These are phyloP conservation scores for Talaromyces nanjingensis DNA, from an alignment of 495 filamentous ascomycete species.

Conservation along the genomic window DNA sequence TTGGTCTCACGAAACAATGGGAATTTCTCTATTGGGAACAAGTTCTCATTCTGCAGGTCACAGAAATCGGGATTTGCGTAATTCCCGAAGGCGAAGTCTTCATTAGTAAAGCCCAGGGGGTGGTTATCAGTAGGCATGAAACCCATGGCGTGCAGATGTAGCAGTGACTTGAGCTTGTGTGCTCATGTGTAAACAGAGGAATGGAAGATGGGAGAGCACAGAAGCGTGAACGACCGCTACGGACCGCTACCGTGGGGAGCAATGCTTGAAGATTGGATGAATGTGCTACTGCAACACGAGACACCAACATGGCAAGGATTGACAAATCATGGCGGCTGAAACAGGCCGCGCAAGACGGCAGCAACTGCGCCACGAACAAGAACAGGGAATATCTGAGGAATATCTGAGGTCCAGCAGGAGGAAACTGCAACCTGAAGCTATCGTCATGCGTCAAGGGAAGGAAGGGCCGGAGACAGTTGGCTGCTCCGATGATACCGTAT, in stretches of 20 bases:
- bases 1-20: neutral
- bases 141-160: neutral
- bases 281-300: neutral
- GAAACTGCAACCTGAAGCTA: neutral
- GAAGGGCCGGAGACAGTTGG: neutral
- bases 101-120: neutral
- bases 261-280: no score
- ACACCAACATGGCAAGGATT: neutral
- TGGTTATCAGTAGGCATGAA: neutral
- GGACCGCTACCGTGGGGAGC: no score
- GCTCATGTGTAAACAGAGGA: neutral
- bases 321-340: neutral
- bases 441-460: neutral
- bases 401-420: no score
- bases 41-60: neutral
- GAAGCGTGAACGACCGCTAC: no score
- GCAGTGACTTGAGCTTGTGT: neutral
- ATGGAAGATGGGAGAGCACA: neutral
- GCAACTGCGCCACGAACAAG: neutral
- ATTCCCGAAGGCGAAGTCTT: neutral
- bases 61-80: neutral
- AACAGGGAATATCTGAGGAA: no score
- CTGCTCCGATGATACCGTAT: neutral
- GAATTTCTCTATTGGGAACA: neutral
- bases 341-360: neutral